Conservation (phyloP, 768 basidiomycete genomes). For the Coprinellus aureogranulatus region DNA sequence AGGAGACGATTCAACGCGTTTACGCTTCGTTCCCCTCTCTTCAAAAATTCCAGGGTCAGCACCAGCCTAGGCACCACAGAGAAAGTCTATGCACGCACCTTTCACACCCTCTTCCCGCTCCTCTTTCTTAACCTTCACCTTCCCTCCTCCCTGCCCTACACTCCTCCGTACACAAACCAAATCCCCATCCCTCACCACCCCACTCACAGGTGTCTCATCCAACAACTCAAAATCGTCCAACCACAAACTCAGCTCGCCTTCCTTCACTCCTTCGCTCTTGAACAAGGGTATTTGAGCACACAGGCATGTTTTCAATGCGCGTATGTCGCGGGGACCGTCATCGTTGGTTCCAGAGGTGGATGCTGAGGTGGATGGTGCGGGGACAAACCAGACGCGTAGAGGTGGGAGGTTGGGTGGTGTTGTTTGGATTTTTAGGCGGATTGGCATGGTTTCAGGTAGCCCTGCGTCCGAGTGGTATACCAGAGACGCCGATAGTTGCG, state of each 20-base stretch:
- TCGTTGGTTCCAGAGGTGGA: too few species aligned
- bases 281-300: conserved; percentile 33
- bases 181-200: conserved; percentile 49
- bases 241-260: conserved; percentile 26
- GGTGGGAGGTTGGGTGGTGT: conserved; percentile 42
- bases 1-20: not conserved
- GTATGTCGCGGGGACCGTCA: conserved; percentile 15
- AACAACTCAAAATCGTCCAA: conserved; percentile 51
- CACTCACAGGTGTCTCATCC: conserved; percentile 32
- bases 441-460: conserved; percentile 15
- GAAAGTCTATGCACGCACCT: not conserved
- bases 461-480: too few species aligned
- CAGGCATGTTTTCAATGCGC: conserved; percentile 38
- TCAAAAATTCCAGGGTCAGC: not conserved
- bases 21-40: conserved; percentile 1
- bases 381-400: conserved; percentile 53
- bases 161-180: conserved; percentile 34
- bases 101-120: not conserved
- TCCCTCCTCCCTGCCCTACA: conserved; percentile 4
- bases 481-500: too few species aligned
- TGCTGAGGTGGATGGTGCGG: conserved; percentile 22
- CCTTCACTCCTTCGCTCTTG: conserved; percentile 19
- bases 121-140: conserved; percentile 1
- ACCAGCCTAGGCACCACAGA: not conserved
- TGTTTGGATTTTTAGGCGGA: conserved; percentile 55